Evolutionary conservation across 345 rosid species (phyloP).

Genomic region (Dipteronia dyeriana): DNA sequence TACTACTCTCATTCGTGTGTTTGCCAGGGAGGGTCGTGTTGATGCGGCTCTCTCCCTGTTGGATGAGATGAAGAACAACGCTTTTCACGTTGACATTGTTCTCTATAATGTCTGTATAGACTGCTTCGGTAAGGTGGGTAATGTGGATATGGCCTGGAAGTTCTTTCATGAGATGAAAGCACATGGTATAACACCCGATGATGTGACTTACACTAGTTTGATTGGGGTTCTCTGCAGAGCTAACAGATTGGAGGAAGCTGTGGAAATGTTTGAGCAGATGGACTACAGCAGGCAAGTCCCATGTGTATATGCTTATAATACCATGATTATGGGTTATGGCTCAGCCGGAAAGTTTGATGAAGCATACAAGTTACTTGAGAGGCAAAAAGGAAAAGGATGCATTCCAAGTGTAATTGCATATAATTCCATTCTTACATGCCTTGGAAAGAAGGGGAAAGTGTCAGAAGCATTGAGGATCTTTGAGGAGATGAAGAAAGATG

Average conservation of each 20-base stretch:
- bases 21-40: slow-evolving; percentile 79
- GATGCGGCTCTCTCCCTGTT: slow-evolving; percentile 84
- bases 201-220: slow-evolving; percentile 92
- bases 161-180: slow-evolving; percentile 90
- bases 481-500: slow-evolving; percentile 89
- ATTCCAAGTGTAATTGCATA: slow-evolving; percentile 89
- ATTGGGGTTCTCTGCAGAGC: slow-evolving; percentile 87
- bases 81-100: slow-evolving; percentile 72
- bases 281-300: slow-evolving; percentile 69
- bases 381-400: slow-evolving; percentile 84
- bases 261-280: slow-evolving; percentile 80
- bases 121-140: slow-evolving; percentile 89
- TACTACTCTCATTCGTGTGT: slow-evolving; percentile 80
- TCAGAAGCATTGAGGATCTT: slow-evolving; percentile 70
- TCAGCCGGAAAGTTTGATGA: slow-evolving; percentile 81
- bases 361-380: slow-evolving; percentile 75
- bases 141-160: slow-evolving; percentile 95
- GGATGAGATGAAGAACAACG: slow-evolving; percentile 91
- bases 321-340: slow-evolving; percentile 97
- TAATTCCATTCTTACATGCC: slow-evolving; percentile 88
- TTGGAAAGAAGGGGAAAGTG: slow-evolving; percentile 64
- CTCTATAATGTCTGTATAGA: slow-evolving; percentile 97
- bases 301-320: slow-evolving; percentile 88
- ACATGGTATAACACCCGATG: slow-evolving; percentile 74
- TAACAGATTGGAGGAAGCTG: slow-evolving; percentile 76